Conservation (phyloP, 805 yeast genomes). For the Metschnikowia santaceciliae region DNA sequence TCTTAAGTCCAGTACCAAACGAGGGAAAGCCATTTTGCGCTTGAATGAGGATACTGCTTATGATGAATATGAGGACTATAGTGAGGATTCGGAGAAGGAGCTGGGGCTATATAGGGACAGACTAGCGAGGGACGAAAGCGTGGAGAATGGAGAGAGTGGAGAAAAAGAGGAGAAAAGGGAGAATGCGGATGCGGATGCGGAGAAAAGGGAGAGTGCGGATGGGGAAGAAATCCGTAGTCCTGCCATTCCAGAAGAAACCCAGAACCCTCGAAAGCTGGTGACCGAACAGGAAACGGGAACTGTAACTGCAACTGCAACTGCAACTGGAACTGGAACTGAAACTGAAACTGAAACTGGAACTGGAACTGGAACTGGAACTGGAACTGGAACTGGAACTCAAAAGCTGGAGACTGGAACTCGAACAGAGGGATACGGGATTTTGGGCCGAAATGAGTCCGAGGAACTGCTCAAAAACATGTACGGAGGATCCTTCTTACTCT, state of each 20-base stretch:
- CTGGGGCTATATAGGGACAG: not conserved
- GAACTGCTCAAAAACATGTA: conserved; percentile 28
- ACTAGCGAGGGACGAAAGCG: not conserved
- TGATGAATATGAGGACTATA: conserved; percentile 36
- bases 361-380: too few relatives aligned
- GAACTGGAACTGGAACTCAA: too few relatives aligned
- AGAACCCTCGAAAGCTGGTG: too few relatives aligned
- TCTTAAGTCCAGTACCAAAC: conserved; percentile 33
- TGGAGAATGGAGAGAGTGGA: not conserved
- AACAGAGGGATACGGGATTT: conserved; percentile 4
- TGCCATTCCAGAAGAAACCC: too few relatives aligned
- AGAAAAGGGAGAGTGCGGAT: too few relatives aligned
- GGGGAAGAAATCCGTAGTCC: too few relatives aligned
- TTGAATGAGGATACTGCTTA: conserved; percentile 36
- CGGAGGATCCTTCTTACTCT: conserved; percentile 40
- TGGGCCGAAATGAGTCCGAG: conserved; percentile 26
- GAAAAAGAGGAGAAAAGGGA: too few relatives aligned
- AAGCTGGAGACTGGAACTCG: not conserved
- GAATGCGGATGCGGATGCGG: too few relatives aligned
- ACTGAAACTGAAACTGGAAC: not conserved
- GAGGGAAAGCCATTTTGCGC: conserved; percentile 37
- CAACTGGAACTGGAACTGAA: too few relatives aligned
- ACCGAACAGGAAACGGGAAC: too few relatives aligned
- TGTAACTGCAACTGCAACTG: not conserved
- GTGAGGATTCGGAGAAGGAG: conserved; percentile 17